These are phyloP conservation scores for Nicotiana tabacum DNA, from an alignment of 257 asterid species.

Conservation along the genomic window DNA sequence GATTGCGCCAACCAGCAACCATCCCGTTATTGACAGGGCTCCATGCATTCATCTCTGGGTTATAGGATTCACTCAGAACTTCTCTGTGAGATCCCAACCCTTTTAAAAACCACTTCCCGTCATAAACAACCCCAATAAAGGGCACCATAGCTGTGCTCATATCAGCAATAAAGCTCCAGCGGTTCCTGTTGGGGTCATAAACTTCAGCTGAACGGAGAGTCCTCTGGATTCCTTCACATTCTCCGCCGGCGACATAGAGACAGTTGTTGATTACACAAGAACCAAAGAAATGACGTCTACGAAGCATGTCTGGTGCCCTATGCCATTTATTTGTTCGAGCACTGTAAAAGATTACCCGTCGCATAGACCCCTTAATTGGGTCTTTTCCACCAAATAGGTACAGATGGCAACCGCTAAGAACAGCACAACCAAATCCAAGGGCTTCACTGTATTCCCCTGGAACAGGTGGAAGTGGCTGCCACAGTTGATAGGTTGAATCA, in stretches of 20 bases:
- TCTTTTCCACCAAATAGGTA: constrained; percentile 49
- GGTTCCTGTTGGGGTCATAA: constrained; percentile 40
- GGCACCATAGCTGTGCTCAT: constrained; percentile 57
- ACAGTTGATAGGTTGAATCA: constrained; percentile 41
- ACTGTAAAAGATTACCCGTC: constrained; percentile 47
- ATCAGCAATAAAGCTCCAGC: constrained; percentile 43
- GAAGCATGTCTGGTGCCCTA: constrained; percentile 49
- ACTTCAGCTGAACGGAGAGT: constrained; percentile 50
- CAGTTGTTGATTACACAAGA: constrained; percentile 43
- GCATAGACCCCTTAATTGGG: constrained; percentile 39
- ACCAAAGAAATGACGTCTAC: constrained; percentile 43
- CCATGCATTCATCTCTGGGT: constrained; percentile 33
- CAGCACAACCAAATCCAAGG: constrained; percentile 53
- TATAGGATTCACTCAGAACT: constrained; percentile 38
- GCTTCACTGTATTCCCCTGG: constrained; percentile 48
- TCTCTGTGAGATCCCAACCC: constrained; percentile 46
- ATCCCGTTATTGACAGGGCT: constrained; percentile 30
- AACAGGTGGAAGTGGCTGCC: constrained; percentile 55
- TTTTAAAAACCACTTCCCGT: constrained; percentile 43
- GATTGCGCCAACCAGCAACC: constrained; percentile 47
- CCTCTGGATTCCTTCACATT: constrained; percentile 44
- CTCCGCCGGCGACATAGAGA: constrained; percentile 54
- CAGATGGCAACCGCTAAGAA: constrained; percentile 44
- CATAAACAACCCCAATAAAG: constrained; percentile 40
- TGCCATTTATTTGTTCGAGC: constrained; percentile 51